phyloP scores from a whole-genome alignment of 805 yeast species.

The Wickerhamomyces strasburgensis region DNA sequence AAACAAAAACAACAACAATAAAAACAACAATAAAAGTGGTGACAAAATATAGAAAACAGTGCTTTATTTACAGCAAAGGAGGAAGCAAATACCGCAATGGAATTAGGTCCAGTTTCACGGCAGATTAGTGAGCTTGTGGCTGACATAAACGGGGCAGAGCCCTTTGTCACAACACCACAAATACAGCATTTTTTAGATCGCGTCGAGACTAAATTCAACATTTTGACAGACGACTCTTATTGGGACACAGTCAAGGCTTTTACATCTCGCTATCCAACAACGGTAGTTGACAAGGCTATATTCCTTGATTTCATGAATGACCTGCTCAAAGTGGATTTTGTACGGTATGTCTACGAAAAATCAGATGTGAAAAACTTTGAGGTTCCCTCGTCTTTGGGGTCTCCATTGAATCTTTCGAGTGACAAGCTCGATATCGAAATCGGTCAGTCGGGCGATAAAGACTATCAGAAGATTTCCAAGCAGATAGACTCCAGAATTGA shows the following conservation, averaged over 20 bases:
- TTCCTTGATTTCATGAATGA: conserved; percentile 14
- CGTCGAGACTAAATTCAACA: conserved; percentile 12
- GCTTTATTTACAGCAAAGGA: too few relatives aligned
- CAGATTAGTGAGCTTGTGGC: conserved; percentile 9
- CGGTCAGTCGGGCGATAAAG: background rate
- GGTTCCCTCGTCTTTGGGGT: conserved; percentile 12
- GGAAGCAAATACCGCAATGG: too few relatives aligned
- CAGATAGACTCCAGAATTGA: too few relatives aligned
- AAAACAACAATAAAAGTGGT: too few relatives aligned
- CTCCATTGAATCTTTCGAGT: conserved; percentile 6
- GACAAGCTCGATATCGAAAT: too few relatives aligned
- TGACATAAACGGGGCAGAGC: conserved; percentile 9
- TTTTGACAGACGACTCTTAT: conserved; percentile 7
- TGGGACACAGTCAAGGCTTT: conserved; percentile 14
- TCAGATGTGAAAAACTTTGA: conserved; percentile 8
- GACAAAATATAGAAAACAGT: too few relatives aligned
- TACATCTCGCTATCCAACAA: conserved; percentile 11
- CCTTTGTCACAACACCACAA: conserved; percentile 13
- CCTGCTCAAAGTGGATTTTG: conserved; percentile 14
- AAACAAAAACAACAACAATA: too few relatives aligned
- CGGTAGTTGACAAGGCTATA: conserved; percentile 9
- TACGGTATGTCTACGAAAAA: conserved; percentile 8
- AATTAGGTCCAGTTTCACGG: too few relatives aligned
- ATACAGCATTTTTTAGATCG: conserved; percentile 12
- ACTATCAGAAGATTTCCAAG: background rate